Conservation (phyloP, 2,329 filamentous ascomycete genomes). For the Stachybotrys chartarum region DNA sequence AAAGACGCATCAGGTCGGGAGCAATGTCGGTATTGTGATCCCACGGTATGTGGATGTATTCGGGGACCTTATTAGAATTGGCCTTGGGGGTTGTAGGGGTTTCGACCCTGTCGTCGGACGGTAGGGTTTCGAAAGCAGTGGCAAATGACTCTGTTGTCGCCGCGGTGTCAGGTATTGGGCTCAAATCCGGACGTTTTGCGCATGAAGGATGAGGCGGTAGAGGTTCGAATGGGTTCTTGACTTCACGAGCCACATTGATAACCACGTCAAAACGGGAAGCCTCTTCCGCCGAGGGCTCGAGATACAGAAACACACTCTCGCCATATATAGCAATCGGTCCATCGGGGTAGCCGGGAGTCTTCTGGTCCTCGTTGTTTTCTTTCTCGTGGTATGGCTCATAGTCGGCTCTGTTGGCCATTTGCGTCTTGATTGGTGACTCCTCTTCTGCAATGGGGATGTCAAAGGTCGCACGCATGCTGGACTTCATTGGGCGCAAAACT, state of each 20-base stretch:
- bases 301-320: conserved; percentile 69
- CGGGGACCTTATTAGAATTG: conserved; percentile 47
- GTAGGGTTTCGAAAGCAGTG: conserved; percentile 53
- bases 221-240: conserved; percentile 63
- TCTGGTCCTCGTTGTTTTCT: conserved; percentile 71
- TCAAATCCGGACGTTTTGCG: conserved; percentile 27
- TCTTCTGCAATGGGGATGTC: conserved; percentile 45
- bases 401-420: conserved; percentile 52
- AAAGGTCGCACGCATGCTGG: conserved; percentile 25
- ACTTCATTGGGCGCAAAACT: conserved; percentile 45
- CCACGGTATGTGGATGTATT: conserved; percentile 85
- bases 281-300: conserved; percentile 73
- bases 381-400: conserved; percentile 54
- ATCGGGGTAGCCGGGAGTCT: conserved; percentile 75
- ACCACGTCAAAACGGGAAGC: conserved; percentile 74
- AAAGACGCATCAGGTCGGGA: conserved; percentile 66
- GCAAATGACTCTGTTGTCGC: conserved; percentile 50
- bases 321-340: conserved; percentile 78
- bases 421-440: conserved; percentile 52
- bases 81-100: conserved; percentile 52
- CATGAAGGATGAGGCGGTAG: conserved; percentile 15
- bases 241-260: conserved; percentile 78
- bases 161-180: conserved; percentile 45
- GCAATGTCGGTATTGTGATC: conserved; percentile 85
- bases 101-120: conserved; percentile 26